A percentile compares a stretch with the other conserved stretches of the same genome.
Evolutionary conservation across 2,329 filamentous ascomycete species (phyloP).

Genomic region (Metarhizium robertsii): DNA sequence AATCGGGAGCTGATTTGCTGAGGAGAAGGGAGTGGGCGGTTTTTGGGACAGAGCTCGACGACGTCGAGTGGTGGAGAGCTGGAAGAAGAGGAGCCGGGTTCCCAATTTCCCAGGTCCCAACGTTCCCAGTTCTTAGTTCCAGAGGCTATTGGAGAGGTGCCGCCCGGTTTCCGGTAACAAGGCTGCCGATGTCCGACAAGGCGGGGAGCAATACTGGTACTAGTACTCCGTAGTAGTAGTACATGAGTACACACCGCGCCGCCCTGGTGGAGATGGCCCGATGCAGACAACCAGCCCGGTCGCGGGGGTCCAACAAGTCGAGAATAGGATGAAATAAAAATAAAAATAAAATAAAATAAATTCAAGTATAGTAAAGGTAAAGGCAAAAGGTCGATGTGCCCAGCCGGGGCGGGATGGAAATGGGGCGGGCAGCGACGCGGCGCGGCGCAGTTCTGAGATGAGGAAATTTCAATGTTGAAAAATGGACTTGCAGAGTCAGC

Average conservation of each 20-base stretch:
- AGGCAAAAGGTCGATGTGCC: neutral
- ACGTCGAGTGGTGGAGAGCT: constrained; percentile 1
- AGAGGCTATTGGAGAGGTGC: constrained; percentile 1
- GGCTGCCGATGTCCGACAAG: constrained; percentile 8
- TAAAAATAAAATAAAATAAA: neutral
- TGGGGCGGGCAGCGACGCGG: neutral
- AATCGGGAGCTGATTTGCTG: constrained; percentile 43
- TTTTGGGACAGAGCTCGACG: constrained; percentile 8
- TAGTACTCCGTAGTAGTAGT: too few species aligned
- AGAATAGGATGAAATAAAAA: neutral
- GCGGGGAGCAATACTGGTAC: neutral
- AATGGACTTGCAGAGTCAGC: neutral
- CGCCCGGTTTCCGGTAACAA: constrained; percentile 5
- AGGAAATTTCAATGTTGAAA: neutral
- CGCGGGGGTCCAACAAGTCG: neutral
- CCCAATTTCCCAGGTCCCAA: neutral
- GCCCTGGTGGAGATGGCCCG: neutral
- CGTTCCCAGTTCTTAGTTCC: constrained; percentile 3
- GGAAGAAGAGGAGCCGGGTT: neutral
- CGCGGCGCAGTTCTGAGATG: too few species aligned
- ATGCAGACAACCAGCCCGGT: neutral
- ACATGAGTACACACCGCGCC: neutral
- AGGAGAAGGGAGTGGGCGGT: constrained; percentile 11
- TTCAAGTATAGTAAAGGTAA: neutral
- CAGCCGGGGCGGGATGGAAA: neutral